Percentiles rank a stretch among this genome's conserved stretches.
Conservation (phyloP, 768 basidiomycete species). For the Panaeolus papilionaceus region DNA sequence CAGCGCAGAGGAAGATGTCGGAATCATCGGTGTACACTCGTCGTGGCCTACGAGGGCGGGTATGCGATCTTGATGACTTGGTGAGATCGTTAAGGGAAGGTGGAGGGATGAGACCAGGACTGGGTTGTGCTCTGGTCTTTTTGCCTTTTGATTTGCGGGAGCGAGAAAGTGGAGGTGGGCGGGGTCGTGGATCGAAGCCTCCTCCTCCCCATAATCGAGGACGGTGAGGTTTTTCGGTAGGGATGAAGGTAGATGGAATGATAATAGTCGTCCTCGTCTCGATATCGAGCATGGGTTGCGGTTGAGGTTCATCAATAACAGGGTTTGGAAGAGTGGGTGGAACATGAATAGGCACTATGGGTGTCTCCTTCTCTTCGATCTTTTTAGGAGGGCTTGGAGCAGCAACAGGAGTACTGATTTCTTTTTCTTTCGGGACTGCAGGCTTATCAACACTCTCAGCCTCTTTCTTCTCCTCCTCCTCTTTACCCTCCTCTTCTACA, state of each 20-base stretch:
- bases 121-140: background rate
- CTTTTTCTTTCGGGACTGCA: slow-evolving; percentile 23
- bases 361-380: slow-evolving; percentile 16
- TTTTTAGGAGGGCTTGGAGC: slow-evolving; percentile 22
- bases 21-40: slow-evolving; percentile 83
- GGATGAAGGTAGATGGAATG: slow-evolving; percentile 66
- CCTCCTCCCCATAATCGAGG: slow-evolving; percentile 80
- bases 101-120: background rate
- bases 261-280: slow-evolving; percentile 59
- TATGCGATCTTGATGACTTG: slow-evolving; percentile 20
- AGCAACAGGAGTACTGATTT: slow-evolving; percentile 24
- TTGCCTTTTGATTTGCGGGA: slow-evolving; percentile 24
- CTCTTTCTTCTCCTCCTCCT: slow-evolving; percentile 22
- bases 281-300: slow-evolving; percentile 40
- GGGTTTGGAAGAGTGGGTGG: slow-evolving; percentile 16
- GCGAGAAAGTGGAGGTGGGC: slow-evolving; percentile 25
- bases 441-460: slow-evolving; percentile 24
- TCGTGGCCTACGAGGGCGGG: slow-evolving; percentile 40
- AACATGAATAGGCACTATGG: background rate
- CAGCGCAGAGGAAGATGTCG: slow-evolving; percentile 69
- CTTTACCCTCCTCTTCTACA: slow-evolving; percentile 24
- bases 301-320: slow-evolving; percentile 14
- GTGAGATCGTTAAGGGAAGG: slow-evolving; percentile 18
- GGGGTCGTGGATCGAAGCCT: slow-evolving; percentile 40
- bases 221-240: slow-evolving; percentile 54